Base-by-base conservation (phyloP, 2,329 filamentous ascomycete species). In the Colletotrichum trifolii region DNA sequence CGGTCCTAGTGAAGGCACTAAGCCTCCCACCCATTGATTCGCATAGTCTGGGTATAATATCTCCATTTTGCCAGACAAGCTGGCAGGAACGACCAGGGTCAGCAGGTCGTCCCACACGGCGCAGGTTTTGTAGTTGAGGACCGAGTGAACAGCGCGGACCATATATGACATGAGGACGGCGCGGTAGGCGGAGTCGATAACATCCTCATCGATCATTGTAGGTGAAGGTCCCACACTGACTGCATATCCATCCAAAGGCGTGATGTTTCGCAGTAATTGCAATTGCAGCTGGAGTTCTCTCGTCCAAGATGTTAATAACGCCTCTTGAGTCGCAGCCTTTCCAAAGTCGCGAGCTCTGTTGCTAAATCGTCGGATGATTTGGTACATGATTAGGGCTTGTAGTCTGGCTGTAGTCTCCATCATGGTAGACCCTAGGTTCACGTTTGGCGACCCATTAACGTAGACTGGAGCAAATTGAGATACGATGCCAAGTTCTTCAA, bases 311-410 rank as follows among this genome's bases (percentile, higher is more conserved):
- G 38, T 54, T 15, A 62, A 52, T 4, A 62, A 25, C 6, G 53
- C 53, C 15, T 62, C 59, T 6, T 62, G 15, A 6, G 36, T 9
- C 10, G 38, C 39, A 8, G 59, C 38, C 17, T 50, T 62, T 25
- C 11, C 12, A 9, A 56, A 13, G 11, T 62, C 38, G 1, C 34
- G 13, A 8, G 34, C 34, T 12, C 12, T 46, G 39, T 52, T 17
- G 25, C 59, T 62, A 34, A 57, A 62, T 8, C 38, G n/a, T 34
- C 47, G 45, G 4, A 62, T 62, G 11, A 62, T 62, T n/a, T 62
- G 59, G 34, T 57, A 52, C 53, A 62, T 39, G 12, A 3, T 57
- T n/a, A 62, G 39, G 9, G 53, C 45, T 25, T 62, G 59, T 15
- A 62, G 46, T 12, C 53, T 49, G 3, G 39, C 34, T 2, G 48